A percentile compares a stretch with the other conserved stretches of the same genome.
phyloP scores from a whole-genome alignment of 768 basidiomycete species.

The Russula earlei region DNA sequence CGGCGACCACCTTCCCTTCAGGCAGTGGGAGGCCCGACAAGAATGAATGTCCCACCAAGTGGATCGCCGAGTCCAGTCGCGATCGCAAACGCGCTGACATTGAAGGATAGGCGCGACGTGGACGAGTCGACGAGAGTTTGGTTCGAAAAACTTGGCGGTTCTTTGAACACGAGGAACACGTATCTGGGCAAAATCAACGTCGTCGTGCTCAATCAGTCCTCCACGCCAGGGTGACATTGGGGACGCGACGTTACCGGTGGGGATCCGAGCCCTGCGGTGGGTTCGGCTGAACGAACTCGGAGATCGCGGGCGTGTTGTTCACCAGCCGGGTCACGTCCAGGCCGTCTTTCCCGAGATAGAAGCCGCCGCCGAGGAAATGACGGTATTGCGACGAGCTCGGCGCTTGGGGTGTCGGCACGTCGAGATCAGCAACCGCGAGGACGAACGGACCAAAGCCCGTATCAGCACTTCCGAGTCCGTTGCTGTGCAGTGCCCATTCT shows the following conservation, averaged over 20 bases:
- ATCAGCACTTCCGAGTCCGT: no score
- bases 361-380: slow-evolving; percentile 10
- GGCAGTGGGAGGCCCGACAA: slow-evolving; percentile 23
- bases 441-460: slow-evolving; percentile 2
- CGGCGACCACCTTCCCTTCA: no score
- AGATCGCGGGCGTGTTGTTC: slow-evolving; percentile 36
- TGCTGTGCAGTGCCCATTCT: not conserved
- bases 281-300: slow-evolving; percentile 33
- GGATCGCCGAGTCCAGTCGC: slow-evolving; percentile 36
- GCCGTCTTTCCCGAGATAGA: not conserved
- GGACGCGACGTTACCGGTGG: no score
- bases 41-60: slow-evolving; percentile 41
- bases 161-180: no score
- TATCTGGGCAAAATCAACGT: no score
- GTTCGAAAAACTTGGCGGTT: slow-evolving; percentile 27
- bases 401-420: slow-evolving; percentile 1
- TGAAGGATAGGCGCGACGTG: slow-evolving; percentile 25
- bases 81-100: slow-evolving; percentile 35
- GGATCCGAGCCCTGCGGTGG: slow-evolving; percentile 13
- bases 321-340: slow-evolving; percentile 16
- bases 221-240: no score
- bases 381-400: not conserved
- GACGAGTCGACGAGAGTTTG: slow-evolving; percentile 26
- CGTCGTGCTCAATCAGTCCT: no score
- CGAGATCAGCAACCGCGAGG: slow-evolving; percentile 6